Base-by-base conservation (phyloP, 495 filamentous ascomycete species). In the Hyaloscypha hepaticicola region DNA sequence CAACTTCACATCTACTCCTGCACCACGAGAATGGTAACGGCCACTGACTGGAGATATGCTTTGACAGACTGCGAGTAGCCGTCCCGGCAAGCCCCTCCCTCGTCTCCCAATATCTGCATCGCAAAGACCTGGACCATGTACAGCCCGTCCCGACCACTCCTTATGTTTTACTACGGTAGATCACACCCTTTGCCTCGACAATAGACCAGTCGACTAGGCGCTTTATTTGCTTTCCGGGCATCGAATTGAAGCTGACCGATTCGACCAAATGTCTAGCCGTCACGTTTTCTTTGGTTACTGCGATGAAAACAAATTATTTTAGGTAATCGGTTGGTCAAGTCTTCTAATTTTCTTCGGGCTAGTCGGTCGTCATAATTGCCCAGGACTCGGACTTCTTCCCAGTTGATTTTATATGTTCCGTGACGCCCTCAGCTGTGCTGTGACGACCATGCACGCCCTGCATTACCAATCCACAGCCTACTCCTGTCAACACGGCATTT, bases 401-500 rank as follows among this genome's bases (percentile, higher is more conserved):
- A 27, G 14, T 19, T 61, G 2, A 12, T 8, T 34, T 11, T 52
- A 63, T 67, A 63, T 67, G 65, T 56, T 60, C 33, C 53, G 65
- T 67, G 65, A 67, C 65, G 65, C 65, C 65, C 65, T 58, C 59
- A 34, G 22, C 27, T 63, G 65, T 48, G 19, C 51, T 31, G 50
- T 66, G 64, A 53, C 50, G 50, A 53, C 50, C 50, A 28, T 12
- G 11, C n/a, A 66, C 63, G 64, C 64, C 64, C 64, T 58, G 57
- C 52, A 34, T 61, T 58, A 56, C 58, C 31, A 61, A 61, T 61
- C 38, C 24, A 14, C 14, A 57, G 22, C 55, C 2, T 22, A 22
- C 24, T 14, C 48, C 26, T 41, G 31, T 50, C 16, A 24, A 57
- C 33, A 58, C 58, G 38, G 34, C 38, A 60, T 60, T 19, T 53